Base-by-base conservation (phyloP, 805 yeast species). In the Sugiyamaella smithiae region DNA sequence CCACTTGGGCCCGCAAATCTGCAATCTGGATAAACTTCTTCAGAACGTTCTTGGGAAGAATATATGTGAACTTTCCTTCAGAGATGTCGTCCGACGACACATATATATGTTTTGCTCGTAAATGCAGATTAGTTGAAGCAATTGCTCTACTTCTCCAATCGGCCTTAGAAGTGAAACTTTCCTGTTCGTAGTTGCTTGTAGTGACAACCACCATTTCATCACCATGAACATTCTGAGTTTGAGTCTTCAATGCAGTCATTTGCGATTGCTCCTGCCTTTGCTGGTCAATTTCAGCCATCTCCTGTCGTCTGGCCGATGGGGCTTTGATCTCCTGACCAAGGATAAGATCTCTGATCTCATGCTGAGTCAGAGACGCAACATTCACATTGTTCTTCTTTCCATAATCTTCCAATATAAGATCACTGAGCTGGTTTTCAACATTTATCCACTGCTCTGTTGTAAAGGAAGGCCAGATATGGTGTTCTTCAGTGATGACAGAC, bases 121-220 rank as follows among this genome's bases (percentile, higher is more conserved):
- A 67, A 58, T 84, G 84, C 41, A 93, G 70, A 55, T 80, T 76
- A 40, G 85, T 76, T 0, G 95, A 76, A 1, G 95, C 82, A 43
- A 93, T 79, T 0, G 97, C 97, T 33, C 95, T 70, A 46, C 76
- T 75, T 57, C 98, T 76, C 99, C 99, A 93, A 61, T 89, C 96
- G 29, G 89, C 81, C 63, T 81, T 83, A 1, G 97, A 87, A 40
- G 83, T 74, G 63, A 93, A 93, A 12, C 83, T 69, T 68, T 81
- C 83, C 59, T 88, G 93, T 64, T 89, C 99, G 62, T 86, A 90
- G 54, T 81, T 81, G 14, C 90, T 81, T 0, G 98, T 89, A 0
- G 98, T 89, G 25, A 91, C 96, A 0, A 96, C 91, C 36, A 86
- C 84, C 59, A 93, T 91, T 59, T 90, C 95, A 62, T 93, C 99